Conservation (phyloP, 331 rosid genomes). For the Cucumis variabilis region DNA sequence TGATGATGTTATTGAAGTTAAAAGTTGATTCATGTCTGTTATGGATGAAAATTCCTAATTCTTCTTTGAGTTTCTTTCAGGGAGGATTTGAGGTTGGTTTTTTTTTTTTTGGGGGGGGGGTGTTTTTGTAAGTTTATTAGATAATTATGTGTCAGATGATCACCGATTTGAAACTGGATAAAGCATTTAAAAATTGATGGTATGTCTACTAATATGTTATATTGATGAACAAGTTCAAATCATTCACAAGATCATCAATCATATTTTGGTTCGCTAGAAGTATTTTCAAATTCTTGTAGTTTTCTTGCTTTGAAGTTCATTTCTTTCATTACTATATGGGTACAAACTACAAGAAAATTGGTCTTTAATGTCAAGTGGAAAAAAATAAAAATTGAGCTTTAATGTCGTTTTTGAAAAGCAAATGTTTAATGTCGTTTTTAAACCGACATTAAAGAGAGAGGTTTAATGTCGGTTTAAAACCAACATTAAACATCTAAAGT, state of each 20-base stretch:
- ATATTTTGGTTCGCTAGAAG: background rate
- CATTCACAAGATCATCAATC: background rate
- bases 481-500: no score
- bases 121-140: background rate
- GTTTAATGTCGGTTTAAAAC: no score
- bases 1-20: slow-evolving; percentile 5
- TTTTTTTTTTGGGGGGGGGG: background rate
- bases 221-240: background rate
- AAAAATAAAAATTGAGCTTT: no score
- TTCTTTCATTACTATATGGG: no score
- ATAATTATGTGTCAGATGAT: background rate
- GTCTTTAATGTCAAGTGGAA: no score
- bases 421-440: no score
- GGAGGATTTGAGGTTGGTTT: background rate
- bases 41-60: background rate
- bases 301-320: background rate
- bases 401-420: no score
- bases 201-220: slow-evolving; percentile 33
- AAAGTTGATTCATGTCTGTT: slow-evolving; percentile 5
- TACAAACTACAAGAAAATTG: no score
- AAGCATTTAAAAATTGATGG: slow-evolving; percentile 59
- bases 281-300: background rate
- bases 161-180: slow-evolving; percentile 12
- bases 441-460: no score
- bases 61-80: background rate